Percentiles rank a stretch among this genome's conserved stretches.
Evolutionary conservation across 495 filamentous ascomycete species (phyloP).

Genomic region (Podospora tetraspora): DNA sequence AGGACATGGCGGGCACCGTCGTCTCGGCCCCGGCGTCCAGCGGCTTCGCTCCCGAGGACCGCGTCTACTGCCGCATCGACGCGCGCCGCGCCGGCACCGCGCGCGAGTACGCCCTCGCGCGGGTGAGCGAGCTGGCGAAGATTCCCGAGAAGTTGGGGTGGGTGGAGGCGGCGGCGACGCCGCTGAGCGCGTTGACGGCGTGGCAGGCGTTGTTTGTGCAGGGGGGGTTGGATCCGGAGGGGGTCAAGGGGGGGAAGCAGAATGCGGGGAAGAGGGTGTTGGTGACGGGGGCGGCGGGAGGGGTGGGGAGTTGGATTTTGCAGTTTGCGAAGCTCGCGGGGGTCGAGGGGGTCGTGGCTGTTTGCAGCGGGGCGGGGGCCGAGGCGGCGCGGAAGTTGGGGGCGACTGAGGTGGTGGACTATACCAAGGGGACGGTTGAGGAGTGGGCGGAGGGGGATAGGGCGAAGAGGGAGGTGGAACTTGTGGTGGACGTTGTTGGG

Average conservation of each 20-base stretch:
- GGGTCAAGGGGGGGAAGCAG: constrained; percentile 30
- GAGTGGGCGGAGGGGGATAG: constrained; percentile 46
- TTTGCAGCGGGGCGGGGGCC: constrained; percentile 54
- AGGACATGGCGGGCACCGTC: constrained; percentile 46
- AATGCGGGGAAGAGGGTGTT: constrained; percentile 54
- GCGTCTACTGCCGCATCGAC: constrained; percentile 51
- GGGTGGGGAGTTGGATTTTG: constrained; percentile 53
- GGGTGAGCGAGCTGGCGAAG: constrained; percentile 32
- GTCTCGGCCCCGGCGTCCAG: constrained; percentile 44
- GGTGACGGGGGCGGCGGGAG: constrained; percentile 61
- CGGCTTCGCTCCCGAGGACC: constrained; percentile 48
- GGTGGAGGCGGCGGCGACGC: constrained; percentile 50
- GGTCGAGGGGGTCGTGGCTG: constrained; percentile 50
- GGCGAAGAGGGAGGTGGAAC: constrained; percentile 46
- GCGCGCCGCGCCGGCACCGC: constrained; percentile 49
- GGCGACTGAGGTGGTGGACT: constrained; percentile 66
- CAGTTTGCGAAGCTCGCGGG: constrained; percentile 52
- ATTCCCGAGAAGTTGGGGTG: constrained; percentile 51
- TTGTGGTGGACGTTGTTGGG: constrained; percentile 62
- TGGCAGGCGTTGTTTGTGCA: constrained; percentile 55
- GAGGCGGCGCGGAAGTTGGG: constrained; percentile 53
- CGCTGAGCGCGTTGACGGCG: constrained; percentile 57
- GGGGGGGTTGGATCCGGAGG: constrained; percentile 23
- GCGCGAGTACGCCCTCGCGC: constrained; percentile 48
- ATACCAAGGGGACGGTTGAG: constrained; percentile 45